Conservation (phyloP, 106 monocot genomes). For the Dendrobium huoshanense region DNA sequence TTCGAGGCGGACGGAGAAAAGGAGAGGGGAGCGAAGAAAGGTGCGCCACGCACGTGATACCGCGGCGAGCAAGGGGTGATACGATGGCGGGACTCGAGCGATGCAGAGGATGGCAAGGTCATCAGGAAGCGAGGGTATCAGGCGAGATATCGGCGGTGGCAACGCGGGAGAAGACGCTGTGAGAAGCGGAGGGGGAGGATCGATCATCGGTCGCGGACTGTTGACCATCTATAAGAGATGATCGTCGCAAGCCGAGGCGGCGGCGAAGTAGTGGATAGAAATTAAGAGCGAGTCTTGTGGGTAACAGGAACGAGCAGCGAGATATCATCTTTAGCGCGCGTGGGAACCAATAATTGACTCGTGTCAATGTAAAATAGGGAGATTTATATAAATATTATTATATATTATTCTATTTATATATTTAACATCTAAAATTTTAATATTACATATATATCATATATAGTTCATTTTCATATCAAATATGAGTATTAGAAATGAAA, state of each 20-base stretch:
- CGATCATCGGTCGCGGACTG: background rate
- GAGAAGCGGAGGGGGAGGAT: background rate
- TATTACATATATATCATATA: no score
- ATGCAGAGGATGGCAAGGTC: slow-evolving; percentile 60
- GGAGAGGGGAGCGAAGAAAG: slow-evolving; percentile 33
- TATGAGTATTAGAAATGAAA: no score
- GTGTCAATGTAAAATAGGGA: no score
- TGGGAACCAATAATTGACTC: no score
- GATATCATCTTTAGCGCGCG: no score
- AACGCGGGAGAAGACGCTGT: slow-evolving; percentile 1
- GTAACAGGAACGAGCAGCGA: no score
- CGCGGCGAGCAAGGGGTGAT: slow-evolving; percentile 39
- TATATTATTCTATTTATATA: no score
- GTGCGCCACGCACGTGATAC: slow-evolving; percentile 60
- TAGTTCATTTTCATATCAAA: no score
- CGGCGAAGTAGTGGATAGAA: background rate
- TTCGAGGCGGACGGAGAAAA: slow-evolving; percentile 31
- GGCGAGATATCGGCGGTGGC: background rate
- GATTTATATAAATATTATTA: no score
- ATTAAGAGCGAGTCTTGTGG: background rate
- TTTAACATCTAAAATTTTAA: no score
- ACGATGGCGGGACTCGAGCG: slow-evolving; percentile 42
- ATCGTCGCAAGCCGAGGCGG: no score
- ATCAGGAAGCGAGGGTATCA: slow-evolving; percentile 68
- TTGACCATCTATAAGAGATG: no score